Evolutionary conservation across 2,329 filamentous ascomycete species (phyloP), one percentile per base, ranked within the genome.

Genomic region (Fusarium lateritium): DNA sequence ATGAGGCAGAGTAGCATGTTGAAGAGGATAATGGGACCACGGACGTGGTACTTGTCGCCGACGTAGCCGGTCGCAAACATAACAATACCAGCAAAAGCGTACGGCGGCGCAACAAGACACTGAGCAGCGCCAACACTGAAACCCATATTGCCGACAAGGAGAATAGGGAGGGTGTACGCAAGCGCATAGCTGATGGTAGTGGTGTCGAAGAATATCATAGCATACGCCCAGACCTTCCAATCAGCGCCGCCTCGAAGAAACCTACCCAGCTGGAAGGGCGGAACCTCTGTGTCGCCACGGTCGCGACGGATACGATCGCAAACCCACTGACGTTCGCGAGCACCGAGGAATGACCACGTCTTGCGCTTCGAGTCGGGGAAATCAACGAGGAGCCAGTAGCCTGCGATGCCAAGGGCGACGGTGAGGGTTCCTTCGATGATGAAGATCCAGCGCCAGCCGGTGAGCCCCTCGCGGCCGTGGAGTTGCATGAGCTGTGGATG

Each of bases 161-260:
- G 92, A 73, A 94, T 88, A 8, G 93, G 92, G 6, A 94, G 80
- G 75, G 94, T 95, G 78, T 92, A 95, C 3, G 92, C 91, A 10
- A 96, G 86, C 0, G 92, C 89, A 76, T 96, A 96, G 2, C 86
- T 86, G 51, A 92, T 86, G 13, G 91, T 92, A 1, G 92, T 94
- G 3, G 88, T 87, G 77, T 88, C 88, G 80, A 89, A 88, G 75
- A 86, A 87, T 70, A 90, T 83, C 69, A 89, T 70, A 56, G 84
- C 87, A 71, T 89, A 91, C 0, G 78, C 83, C 89, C 89, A 92
- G 59, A 91, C 81, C 76, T 87, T 87, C 81, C 80, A 83, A 79
- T 90, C 86, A 3, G 73, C 62, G 2, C 81, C 84, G 22, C 82
- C 81, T 15, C 76, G 62, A 15, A 88, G 68, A 74, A 89, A 88